phyloP scores from a whole-genome alignment of 2,329 filamentous ascomycete species.

The Chrysosporium keratinophilum region DNA sequence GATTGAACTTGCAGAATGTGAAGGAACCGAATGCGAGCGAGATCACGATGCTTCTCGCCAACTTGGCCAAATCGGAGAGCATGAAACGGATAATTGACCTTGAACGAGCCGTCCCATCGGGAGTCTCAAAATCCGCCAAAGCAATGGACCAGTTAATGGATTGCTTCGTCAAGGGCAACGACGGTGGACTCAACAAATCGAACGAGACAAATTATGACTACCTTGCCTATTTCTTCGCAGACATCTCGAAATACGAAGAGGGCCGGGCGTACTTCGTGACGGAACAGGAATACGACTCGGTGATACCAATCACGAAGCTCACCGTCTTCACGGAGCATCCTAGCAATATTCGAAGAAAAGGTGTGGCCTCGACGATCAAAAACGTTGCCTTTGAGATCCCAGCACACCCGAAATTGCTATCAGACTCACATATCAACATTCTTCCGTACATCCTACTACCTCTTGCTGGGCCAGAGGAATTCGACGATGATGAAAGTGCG shows the following conservation, averaged over 20 bases:
- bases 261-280: conserved; percentile 65
- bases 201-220: conserved; percentile 61
- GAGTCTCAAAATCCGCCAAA: conserved; percentile 60
- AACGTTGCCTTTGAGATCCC: conserved; percentile 78
- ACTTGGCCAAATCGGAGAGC: conserved; percentile 70
- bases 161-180: conserved; percentile 86
- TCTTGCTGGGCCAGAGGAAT: conserved; percentile 79
- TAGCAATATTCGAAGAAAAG: conserved; percentile 71
- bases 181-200: conserved; percentile 69
- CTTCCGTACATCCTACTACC: conserved; percentile 82
- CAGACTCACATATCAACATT: conserved; percentile 63
- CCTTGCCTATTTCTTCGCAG: conserved; percentile 85
- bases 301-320: conserved; percentile 85
- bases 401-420: conserved; percentile 60
- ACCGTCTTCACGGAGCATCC: conserved; percentile 89
- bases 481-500: conserved; percentile 72
- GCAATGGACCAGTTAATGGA: conserved; percentile 88
- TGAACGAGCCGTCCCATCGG: conserved; percentile 57
- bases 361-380: conserved; percentile 94
- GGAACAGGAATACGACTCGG: conserved; percentile 63
- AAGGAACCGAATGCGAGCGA: conserved; percentile 76
- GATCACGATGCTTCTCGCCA: conserved; percentile 84
- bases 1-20: conserved; percentile 21
- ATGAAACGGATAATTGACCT: conserved; percentile 59
- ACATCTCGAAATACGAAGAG: conserved; percentile 71